phyloP scores from a whole-genome alignment of 1,139 yeast genomes.

The Diutina mesorugosa region DNA sequence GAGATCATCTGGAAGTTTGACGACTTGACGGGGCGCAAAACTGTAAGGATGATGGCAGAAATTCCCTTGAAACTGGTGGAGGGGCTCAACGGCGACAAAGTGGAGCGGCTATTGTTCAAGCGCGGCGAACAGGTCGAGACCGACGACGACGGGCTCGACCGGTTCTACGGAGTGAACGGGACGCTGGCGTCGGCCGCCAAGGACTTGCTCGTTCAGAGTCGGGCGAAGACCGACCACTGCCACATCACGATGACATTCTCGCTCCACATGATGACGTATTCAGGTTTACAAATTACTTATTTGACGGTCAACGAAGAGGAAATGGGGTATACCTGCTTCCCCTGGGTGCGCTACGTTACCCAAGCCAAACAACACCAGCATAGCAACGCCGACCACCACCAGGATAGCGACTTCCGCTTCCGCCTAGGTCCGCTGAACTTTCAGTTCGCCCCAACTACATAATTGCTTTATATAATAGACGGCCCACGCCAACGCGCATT shows the following conservation, averaged over 20 bases:
- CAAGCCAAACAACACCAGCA: slow-evolving; percentile 9
- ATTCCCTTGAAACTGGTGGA: slow-evolving; percentile 10
- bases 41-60: slow-evolving; percentile 34
- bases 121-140: slow-evolving; percentile 6
- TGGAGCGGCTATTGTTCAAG: not conserved
- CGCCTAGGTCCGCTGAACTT: not conserved
- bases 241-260: slow-evolving; percentile 20
- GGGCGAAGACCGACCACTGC: slow-evolving; percentile 9
- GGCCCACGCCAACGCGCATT: not conserved
- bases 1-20: slow-evolving; percentile 51
- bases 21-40: slow-evolving; percentile 36
- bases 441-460: not conserved
- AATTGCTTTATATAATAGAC: not conserved
- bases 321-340: slow-evolving; percentile 32
- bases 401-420: not conserved
- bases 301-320: slow-evolving; percentile 28
- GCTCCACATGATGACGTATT: slow-evolving; percentile 30
- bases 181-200: slow-evolving; percentile 16
- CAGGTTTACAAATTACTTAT: slow-evolving; percentile 28
- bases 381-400: not conserved
- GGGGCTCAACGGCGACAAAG: not conserved
- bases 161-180: slow-evolving; percentile 30
- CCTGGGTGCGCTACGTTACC: slow-evolving; percentile 34
- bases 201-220: slow-evolving; percentile 6
- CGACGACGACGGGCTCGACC: slow-evolving; percentile 20